A percentile compares a stretch with the other conserved stretches of the same genome.
These are phyloP conservation scores for Suillus lakei DNA, from an alignment of 768 basidiomycete species.

Conservation along the genomic window DNA sequence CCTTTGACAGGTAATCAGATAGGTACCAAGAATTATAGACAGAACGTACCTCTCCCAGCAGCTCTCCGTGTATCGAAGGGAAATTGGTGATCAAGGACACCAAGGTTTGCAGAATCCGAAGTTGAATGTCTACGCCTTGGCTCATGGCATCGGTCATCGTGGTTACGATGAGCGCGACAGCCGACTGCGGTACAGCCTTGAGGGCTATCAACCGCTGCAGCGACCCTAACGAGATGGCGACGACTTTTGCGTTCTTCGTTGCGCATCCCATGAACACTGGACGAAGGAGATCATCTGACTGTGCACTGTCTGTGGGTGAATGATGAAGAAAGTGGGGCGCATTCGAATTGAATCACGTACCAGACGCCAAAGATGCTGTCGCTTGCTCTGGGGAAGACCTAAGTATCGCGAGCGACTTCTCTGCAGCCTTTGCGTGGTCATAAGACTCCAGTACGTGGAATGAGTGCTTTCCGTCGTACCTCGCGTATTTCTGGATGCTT, in stretches of 20 bases:
- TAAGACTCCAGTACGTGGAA: not conserved
- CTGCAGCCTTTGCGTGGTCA: slow-evolving; percentile 65
- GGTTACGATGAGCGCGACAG: slow-evolving; percentile 77
- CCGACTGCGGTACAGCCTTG: slow-evolving; percentile 81
- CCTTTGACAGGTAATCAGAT: slow-evolving; percentile 48
- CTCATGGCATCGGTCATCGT: slow-evolving; percentile 89
- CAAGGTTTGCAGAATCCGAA: slow-evolving; percentile 91
- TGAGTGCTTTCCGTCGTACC: slow-evolving; percentile 43
- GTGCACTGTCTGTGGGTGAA: slow-evolving; percentile 63
- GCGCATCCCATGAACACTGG: slow-evolving; percentile 95
- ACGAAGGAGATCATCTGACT: slow-evolving; percentile 78
- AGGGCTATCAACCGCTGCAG: slow-evolving; percentile 89
- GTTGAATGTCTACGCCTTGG: slow-evolving; percentile 96
- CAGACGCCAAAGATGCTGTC: slow-evolving; percentile 70
- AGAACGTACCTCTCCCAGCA: slow-evolving; percentile 78
- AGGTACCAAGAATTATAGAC: no score
- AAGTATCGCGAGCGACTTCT: slow-evolving; percentile 83
- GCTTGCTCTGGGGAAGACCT: slow-evolving; percentile 84
- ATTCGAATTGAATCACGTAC: slow-evolving; percentile 43
- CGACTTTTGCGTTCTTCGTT: slow-evolving; percentile 92
- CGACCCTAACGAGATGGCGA: slow-evolving; percentile 89
- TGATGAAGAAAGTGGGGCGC: not conserved
- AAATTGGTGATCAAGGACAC: slow-evolving; percentile 92
- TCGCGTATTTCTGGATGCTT: slow-evolving; percentile 94
- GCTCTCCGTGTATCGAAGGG: slow-evolving; percentile 73